Evolutionary conservation across 805 yeast genomes (phyloP), one percentile per base, ranked within the genome.

Genomic region (Torulaspora gathmanii): DNA sequence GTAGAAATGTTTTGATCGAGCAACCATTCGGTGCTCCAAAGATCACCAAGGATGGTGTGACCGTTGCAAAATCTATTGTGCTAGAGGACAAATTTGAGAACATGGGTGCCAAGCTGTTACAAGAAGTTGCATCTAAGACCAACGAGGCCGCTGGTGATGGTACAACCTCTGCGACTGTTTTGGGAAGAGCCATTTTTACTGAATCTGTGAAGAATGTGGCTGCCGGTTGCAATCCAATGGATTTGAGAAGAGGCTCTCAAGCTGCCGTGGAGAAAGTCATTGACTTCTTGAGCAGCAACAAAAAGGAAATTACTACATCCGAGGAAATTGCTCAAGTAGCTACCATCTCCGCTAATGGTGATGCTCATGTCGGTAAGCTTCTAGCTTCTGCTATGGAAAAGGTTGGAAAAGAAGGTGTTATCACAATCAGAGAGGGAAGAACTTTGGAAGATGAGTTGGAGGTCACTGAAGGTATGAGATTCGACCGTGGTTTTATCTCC

Each of bases 171-270:
- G 97, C 98, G 58, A 93, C 98, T 39, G 95, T 91, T 44, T 77
- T 91, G 58, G 98, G 97, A 57, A 86, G 95, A 70, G 84, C 96
- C 47, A 91, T 91, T 58, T 87, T 91, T 74, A 83, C 95, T 49
- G 97, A 93, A 71, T 80, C 95, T 25, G 95, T 91, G 50, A 89
- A 88, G 77, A 88, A 88, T 63, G 99, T 93, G 36, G 97, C 98
- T 51, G 96, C 98, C 46, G 99, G 99, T 50, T 90, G 96, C 72
- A 93, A 91, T 75, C 98, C 99, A 60, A 90, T 89, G 93, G 98
- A 91, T 63, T 78, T 91, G 65, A 86, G 98, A 79, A 82, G 93
- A 67, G 99, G 99, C 61, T 81, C 96, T 38, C 96, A 90, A 74
- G 84, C 95, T 49, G 99, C 97, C 33, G 98, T 90, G 41, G 91